Conservation (phyloP, 2,329 filamentous ascomycete species). For the Xylariaceae sp. region DNA sequence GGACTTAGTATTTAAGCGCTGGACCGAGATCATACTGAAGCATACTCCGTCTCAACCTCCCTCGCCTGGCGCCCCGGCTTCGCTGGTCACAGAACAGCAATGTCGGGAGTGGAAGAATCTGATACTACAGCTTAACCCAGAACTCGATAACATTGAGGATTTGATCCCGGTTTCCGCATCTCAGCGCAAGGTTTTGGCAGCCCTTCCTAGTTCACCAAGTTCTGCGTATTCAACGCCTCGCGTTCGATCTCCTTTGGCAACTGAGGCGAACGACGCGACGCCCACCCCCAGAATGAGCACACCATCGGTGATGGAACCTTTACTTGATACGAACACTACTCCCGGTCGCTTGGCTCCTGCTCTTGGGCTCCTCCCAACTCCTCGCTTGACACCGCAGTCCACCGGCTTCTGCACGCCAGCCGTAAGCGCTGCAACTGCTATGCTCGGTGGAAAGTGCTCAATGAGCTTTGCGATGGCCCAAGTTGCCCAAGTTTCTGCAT, state of each 20-base stretch:
- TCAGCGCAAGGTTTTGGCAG: slow-evolving; percentile 31
- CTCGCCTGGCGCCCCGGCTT: slow-evolving; percentile 46
- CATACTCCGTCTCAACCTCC: slow-evolving; percentile 66
- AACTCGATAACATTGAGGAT: slow-evolving; percentile 55
- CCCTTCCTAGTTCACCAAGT: slow-evolving; percentile 38
- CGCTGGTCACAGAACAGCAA: slow-evolving; percentile 41
- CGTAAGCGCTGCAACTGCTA: slow-evolving; percentile 49
- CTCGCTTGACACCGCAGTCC: slow-evolving; percentile 54
- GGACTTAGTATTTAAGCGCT: slow-evolving; percentile 82
- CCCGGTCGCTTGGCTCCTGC: slow-evolving; percentile 48
- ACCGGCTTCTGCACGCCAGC: slow-evolving; percentile 58
- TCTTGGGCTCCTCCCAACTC: slow-evolving; percentile 54
- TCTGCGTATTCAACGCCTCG: slow-evolving; percentile 43
- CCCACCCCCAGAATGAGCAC: slow-evolving; percentile 41
- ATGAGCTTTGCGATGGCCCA: slow-evolving; percentile 61
- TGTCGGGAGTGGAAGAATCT: slow-evolving; percentile 55
- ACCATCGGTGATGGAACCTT: slow-evolving; percentile 49
- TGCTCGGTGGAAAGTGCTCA: slow-evolving; percentile 48
- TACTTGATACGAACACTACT: slow-evolving; percentile 39
- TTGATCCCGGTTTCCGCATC: slow-evolving; percentile 38
- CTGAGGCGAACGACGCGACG: slow-evolving; percentile 37
- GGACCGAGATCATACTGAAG: slow-evolving; percentile 88
- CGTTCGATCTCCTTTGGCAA: slow-evolving; percentile 31
- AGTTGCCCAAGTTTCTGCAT: slow-evolving; percentile 41
- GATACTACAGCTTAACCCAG: slow-evolving; percentile 53